Evolutionary conservation across 257 asterid genomes (phyloP).

Genomic region (Solanum chiquidenum): DNA sequence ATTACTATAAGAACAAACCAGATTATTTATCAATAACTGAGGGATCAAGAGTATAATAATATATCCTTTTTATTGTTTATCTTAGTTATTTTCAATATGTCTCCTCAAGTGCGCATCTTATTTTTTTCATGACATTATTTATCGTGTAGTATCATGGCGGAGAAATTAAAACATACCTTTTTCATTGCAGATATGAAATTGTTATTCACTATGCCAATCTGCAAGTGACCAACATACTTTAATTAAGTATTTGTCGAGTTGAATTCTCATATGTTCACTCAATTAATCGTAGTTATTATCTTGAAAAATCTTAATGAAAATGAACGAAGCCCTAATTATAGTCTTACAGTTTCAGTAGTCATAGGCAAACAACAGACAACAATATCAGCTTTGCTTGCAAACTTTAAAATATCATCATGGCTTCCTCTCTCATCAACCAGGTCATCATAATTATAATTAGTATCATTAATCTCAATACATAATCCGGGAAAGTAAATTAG

Average conservation of each 20-base stretch:
- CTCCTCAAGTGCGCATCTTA: too few relatives aligned
- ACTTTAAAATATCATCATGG: conserved; percentile 52
- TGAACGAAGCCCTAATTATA: not conserved
- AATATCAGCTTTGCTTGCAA: conserved; percentile 65
- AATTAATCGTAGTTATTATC: too few relatives aligned
- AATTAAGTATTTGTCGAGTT: too few relatives aligned
- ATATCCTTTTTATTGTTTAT: too few relatives aligned
- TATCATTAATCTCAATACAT: conserved; percentile 9
- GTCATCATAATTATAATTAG: conserved; percentile 6
- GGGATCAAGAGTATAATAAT: too few relatives aligned
- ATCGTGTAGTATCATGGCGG: too few relatives aligned
- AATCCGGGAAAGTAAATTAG: not conserved
- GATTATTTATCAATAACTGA: too few relatives aligned
- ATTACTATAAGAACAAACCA: too few relatives aligned
- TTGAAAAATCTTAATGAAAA: too few relatives aligned
- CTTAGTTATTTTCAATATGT: too few relatives aligned
- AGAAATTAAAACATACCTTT: conserved; percentile 38
- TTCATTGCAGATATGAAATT: conserved; percentile 70
- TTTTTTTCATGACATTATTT: too few relatives aligned
- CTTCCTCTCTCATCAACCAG: conserved; percentile 78
- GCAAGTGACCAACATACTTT: conserved; percentile 8
- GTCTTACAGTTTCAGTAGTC: conserved; percentile 61
- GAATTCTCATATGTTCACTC: too few relatives aligned
- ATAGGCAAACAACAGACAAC: conserved; percentile 70
- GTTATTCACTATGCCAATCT: conserved; percentile 66